Percentiles rank a stretch among this genome's conserved stretches.
Conservation (phyloP, 2,329 filamentous ascomycete genomes). For the Diaporthe sp. region DNA sequence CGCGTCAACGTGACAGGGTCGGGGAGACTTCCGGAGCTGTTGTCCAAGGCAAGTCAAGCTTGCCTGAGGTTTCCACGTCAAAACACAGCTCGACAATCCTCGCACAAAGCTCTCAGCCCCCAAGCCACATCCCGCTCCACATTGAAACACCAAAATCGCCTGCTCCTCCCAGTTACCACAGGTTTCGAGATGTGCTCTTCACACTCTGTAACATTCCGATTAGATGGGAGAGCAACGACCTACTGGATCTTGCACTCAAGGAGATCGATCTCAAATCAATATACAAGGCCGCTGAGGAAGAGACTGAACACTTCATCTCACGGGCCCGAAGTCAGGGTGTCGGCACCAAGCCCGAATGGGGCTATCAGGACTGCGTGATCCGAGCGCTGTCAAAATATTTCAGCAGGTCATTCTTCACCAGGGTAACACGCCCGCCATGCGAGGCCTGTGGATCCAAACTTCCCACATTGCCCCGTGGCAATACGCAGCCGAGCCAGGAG, state of each 20-base stretch:
- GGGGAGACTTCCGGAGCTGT: no score
- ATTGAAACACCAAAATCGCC: no score
- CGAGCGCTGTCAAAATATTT: slow-evolving; percentile 89
- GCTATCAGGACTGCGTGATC: slow-evolving; percentile 96
- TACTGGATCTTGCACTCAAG: slow-evolving; percentile 90
- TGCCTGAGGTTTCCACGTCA: slow-evolving; percentile 42
- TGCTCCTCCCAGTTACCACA: slow-evolving; percentile 54
- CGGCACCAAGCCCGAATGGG: slow-evolving; percentile 87
- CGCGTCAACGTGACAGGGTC: slow-evolving; percentile 59
- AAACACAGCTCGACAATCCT: no score
- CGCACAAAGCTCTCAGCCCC: no score
- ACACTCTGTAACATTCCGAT: slow-evolving; percentile 88
- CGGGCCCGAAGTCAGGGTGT: slow-evolving; percentile 89
- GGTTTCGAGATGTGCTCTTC: slow-evolving; percentile 85
- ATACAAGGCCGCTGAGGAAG: slow-evolving; percentile 95
- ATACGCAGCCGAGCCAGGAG: slow-evolving; percentile 86
- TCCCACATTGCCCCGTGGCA: slow-evolving; percentile 84
- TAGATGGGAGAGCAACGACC: slow-evolving; percentile 94
- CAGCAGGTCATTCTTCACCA: slow-evolving; percentile 92
- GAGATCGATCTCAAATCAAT: slow-evolving; percentile 90
- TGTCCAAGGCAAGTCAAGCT: slow-evolving; percentile 62
- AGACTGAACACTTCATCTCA: slow-evolving; percentile 86
- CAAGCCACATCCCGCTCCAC: no score
- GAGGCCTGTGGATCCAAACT: slow-evolving; percentile 75
- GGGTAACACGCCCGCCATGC: slow-evolving; percentile 96